Percentiles rank a stretch among this genome's conserved stretches.
These are phyloP conservation scores for Coemansia sp. DNA, from an alignment of 192 early-diverging fungal genomes.

Conservation along the genomic window DNA sequence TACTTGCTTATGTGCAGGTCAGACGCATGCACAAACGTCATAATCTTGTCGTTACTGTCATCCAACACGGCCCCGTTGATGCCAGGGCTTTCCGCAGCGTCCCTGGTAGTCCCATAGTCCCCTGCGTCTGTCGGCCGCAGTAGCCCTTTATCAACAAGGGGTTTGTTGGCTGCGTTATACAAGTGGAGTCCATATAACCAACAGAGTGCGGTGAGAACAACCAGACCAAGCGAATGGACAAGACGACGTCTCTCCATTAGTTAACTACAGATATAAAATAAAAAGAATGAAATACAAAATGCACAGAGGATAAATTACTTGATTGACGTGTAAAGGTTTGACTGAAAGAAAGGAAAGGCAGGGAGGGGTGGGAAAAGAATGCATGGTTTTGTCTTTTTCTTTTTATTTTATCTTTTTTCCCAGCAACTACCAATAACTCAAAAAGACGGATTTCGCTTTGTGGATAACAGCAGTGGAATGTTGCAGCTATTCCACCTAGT, in stretches of 20 bases:
- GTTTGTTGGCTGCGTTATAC: conserved; percentile 31
- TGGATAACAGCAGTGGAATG: too few relatives aligned
- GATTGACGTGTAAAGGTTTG: not conserved
- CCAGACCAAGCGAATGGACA: conserved; percentile 19
- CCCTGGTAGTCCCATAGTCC: not conserved
- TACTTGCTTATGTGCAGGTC: conserved; percentile 85
- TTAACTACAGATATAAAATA: conserved; percentile 9
- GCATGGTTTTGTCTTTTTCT: not conserved
- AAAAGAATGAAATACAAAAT: not conserved
- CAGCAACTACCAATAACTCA: too few relatives aligned
- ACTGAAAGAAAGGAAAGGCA: conserved; percentile 7
- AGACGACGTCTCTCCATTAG: conserved; percentile 19
- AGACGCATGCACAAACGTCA: conserved; percentile 78
- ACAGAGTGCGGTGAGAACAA: conserved; percentile 30
- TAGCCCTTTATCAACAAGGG: conserved; percentile 9
- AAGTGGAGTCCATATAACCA: conserved; percentile 50
- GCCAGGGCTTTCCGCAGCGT: not conserved
- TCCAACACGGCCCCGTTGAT: conserved; percentile 31
- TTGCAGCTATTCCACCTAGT: too few relatives aligned
- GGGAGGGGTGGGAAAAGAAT: not conserved
- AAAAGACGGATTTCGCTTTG: too few relatives aligned
- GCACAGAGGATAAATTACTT: not conserved
- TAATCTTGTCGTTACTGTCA: conserved; percentile 60
- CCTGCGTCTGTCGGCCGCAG: not conserved
- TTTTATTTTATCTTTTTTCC: too few relatives aligned